Conservation (phyloP, 192 early-diverging fungal species). For the Backusella macrospora region DNA sequence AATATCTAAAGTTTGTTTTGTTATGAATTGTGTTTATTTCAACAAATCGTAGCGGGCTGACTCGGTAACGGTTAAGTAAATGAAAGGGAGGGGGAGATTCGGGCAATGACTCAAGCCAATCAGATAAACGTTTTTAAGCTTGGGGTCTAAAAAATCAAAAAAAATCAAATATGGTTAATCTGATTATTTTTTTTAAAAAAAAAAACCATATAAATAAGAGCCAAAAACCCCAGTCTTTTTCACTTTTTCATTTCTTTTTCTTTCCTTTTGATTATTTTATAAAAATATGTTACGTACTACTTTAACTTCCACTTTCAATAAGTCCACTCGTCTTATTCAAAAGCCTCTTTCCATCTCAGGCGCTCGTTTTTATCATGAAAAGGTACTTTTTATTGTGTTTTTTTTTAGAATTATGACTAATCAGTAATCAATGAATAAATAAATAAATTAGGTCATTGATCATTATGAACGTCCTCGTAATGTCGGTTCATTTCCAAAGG, state of each 20-base stretch:
- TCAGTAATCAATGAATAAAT: not conserved
- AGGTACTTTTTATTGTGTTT: conserved; percentile 12
- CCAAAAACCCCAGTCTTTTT: not conserved
- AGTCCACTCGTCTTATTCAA: conserved; percentile 22
- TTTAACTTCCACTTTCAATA: conserved; percentile 4
- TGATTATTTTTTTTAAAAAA: not conserved
- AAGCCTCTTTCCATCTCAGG: conserved; percentile 22
- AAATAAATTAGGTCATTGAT: conserved; percentile 80
- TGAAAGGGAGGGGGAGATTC: not conserved
- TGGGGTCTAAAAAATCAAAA: not conserved
- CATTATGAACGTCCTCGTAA: conserved; percentile 97
- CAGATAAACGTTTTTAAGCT: conserved; percentile 2
- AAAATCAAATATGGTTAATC: conserved; percentile 9
- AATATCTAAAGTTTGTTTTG: not conserved
- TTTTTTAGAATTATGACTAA: conserved; percentile 8
- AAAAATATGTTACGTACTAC: conserved; percentile 24
- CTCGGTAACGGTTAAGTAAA: not conserved
- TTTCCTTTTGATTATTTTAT: not conserved
- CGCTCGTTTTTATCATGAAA: conserved; percentile 35
- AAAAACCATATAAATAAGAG: not conserved
- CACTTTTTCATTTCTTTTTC: not conserved
- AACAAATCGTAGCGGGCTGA: not conserved
- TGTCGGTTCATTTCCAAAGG: conserved; percentile 91
- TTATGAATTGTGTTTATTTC: not conserved
- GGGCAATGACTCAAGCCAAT: conserved; percentile 8